Conservation (phyloP, 306 rosid genomes). For the Inga laurina region DNA sequence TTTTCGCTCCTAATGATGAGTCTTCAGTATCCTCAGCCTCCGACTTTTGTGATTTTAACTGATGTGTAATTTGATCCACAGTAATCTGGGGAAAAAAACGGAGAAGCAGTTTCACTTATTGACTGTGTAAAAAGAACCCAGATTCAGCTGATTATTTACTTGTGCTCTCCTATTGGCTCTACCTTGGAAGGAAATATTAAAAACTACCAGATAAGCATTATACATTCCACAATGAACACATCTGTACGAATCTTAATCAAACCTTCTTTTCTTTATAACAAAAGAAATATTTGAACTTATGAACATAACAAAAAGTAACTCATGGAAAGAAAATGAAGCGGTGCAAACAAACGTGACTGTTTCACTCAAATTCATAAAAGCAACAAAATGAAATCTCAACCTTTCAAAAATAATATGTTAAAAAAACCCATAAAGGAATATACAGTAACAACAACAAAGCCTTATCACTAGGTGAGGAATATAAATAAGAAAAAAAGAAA, state of each 20-base stretch:
- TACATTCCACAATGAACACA: constrained; percentile 15
- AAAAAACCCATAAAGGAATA: constrained; percentile 8
- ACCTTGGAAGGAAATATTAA: constrained; percentile 34
- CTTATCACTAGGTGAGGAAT: neutral
- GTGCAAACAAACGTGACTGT: neutral
- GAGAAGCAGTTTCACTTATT: constrained; percentile 56
- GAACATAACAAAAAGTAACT: constrained; percentile 2
- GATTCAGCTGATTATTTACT: constrained; percentile 38
- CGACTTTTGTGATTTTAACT: constrained; percentile 55
- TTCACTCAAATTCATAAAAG: constrained; percentile 15
- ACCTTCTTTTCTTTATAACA: neutral
- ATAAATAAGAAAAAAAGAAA: neutral
- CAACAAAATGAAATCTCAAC: constrained; percentile 1
- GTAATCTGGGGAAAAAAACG: constrained; percentile 64
- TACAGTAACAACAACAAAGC: too few species aligned
- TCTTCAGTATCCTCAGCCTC: constrained; percentile 43
- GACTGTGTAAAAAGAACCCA: constrained; percentile 50
- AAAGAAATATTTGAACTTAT: neutral
- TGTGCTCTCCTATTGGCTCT: constrained; percentile 41
- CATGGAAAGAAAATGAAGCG: neutral
- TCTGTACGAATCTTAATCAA: neutral
- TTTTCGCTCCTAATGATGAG: constrained; percentile 37
- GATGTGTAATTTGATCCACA: constrained; percentile 78
- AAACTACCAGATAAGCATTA: constrained; percentile 39
- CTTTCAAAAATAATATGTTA: constrained; percentile 15